Evolutionary conservation across 805 yeast genomes (phyloP), one percentile per base, ranked within the genome.

Genomic region (Hanseniaspora occidentalis): DNA sequence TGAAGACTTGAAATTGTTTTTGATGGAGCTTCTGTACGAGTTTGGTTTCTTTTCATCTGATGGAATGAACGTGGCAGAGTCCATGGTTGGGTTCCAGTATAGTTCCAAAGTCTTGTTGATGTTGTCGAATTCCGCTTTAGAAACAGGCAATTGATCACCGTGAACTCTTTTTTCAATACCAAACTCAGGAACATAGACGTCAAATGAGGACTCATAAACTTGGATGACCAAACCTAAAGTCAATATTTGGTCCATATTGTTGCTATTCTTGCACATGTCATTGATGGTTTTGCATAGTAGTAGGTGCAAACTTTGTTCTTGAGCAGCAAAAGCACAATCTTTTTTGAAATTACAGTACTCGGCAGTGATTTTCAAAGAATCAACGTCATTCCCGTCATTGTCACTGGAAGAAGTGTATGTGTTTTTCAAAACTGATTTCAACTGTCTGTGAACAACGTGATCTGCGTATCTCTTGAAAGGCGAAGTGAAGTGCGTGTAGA

Each of bases 101-200:
- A 89, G 65, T 56, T 89, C 96, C 52, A 89, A 67, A 8, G 76
- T 62, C 35, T 84, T 70, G 31, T 71, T 64, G 14, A 56, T 52
- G 54, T 79, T 82, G 57, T 84, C 88, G 57, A 82, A 92, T 58
- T 92, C 97, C 4, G 96, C 97, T 59, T 86, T 88, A 19, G 75
- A 75, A 46, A 89, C 67, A 9, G 97, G 97, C 42, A 92, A 67
- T 61, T 92, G 97, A 61, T 92, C 98, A 21, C 97, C 96, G 54
- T 92, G 98, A 18, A 88, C 96, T 53, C 96, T 71, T 61, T 88
- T 88, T 57, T 88, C 96, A 50, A 88, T 82, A 35, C 96, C 96
- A 63, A 86, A 81, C 48, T 85, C 95, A 2, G 96, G 95, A 46
- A 88, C 68, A 48, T 82, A 75, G 3, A 88, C 89, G 58, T 92